Evolutionary conservation across 2,329 filamentous ascomycete genomes (phyloP), one percentile per base, ranked within the genome.

Genomic region (Beauveria varroae): DNA sequence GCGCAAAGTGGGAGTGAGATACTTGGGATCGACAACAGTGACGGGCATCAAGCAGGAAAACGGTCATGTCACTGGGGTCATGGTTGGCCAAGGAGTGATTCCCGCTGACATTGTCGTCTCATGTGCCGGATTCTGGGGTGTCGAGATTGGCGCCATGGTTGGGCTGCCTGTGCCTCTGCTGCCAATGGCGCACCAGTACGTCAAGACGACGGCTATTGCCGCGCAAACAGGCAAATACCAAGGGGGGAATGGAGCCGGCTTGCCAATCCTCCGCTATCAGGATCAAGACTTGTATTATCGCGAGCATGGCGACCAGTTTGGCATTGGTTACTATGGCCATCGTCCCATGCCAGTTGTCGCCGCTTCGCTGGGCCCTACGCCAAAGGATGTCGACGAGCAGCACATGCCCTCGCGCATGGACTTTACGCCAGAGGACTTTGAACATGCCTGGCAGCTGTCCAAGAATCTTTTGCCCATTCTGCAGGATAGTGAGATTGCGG

Each of bases 81-180:
- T 64, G 1, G 86, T 82, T 0, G 72, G 75, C 1, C 71, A 70
- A 4, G 79, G 79, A 24, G 78, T 68, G 0, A 75, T 86, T 22
- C 73, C 80, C 0, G 84, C 84, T 0, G 85, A 87, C 60, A 81
- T 86, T 26, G 75, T 87, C 56, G 71, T 87, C 43, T 86, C 83
- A 1, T 87, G 85, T 63, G 85, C 83, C 7, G 85, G 85, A 0
- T 85, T 87, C 69, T 87, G 85, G 85, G 85, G 85, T 12, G 85
- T 86, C 8, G 84, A 87, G 67, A 74, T 87, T 7, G 85, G 85
- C 24, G 81, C 79, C 6, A 85, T 87, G 84, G 77, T 82, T 47
- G 84, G 78, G 5, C 66, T 86, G 14, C 72, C 79, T 1, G 78
- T 87, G 24, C 85, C 85, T 7, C 71, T 87, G 5, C 76, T 86